Evolutionary conservation across 129 eudicot genomes (phyloP).

Genomic region (Ambrosia artemisiifolia): DNA sequence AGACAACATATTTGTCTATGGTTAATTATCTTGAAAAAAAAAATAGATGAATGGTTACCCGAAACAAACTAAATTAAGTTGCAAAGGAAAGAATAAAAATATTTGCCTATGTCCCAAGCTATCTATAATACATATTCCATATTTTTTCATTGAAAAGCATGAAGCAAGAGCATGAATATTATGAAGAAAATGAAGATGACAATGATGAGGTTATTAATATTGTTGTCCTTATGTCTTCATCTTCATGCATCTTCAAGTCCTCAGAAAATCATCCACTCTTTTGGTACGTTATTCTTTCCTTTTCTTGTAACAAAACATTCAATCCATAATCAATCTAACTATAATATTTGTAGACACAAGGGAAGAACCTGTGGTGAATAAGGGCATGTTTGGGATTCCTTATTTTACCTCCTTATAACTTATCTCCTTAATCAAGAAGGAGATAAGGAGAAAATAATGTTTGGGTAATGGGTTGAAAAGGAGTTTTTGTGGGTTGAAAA

Average conservation of each 20-base stretch:
- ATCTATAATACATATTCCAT: background rate
- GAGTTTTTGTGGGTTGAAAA: too few relatives aligned
- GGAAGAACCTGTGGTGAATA: background rate
- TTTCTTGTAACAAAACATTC: background rate
- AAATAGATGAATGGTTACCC: background rate
- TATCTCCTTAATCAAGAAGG: too few relatives aligned
- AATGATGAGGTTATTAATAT: background rate
- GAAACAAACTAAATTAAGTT: conserved; percentile 1
- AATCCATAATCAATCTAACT: background rate
- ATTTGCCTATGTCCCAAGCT: conserved; percentile 23
- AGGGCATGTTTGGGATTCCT: too few relatives aligned
- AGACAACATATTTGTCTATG: too few relatives aligned
- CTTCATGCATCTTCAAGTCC: conserved; percentile 18
- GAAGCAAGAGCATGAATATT: background rate
- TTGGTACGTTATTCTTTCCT: background rate
- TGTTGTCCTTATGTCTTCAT: conserved; percentile 15
- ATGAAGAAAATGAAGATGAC: conserved; percentile 6
- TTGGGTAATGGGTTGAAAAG: too few relatives aligned
- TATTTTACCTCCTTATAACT: too few relatives aligned
- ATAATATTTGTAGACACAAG: background rate
- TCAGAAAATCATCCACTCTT: conserved; percentile 1
- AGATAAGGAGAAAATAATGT: too few relatives aligned
- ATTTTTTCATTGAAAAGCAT: background rate
- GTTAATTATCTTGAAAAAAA: too few relatives aligned
- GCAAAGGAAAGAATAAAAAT: conserved; percentile 9